Evolutionary conservation across 2,329 filamentous ascomycete genomes (phyloP).

Genomic region (Fusarium sp.): DNA sequence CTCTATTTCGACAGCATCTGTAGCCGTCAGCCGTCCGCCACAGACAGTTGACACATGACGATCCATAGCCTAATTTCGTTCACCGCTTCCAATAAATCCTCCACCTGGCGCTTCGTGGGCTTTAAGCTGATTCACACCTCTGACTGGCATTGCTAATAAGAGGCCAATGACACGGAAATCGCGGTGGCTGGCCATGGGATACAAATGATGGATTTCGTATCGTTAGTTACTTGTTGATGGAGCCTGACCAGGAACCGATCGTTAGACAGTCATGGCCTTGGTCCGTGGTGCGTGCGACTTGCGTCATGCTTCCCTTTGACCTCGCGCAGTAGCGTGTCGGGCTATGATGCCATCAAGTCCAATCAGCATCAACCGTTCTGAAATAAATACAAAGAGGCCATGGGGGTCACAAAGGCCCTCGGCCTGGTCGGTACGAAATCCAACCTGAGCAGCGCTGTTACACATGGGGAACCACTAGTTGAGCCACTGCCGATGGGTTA

Average conservation of each 20-base stretch:
- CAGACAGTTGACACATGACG: conserved; percentile 31
- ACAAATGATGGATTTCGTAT: conserved; percentile 18
- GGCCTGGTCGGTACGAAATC: conserved; percentile 18
- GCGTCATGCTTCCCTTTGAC: conserved; percentile 19
- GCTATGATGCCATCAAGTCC: conserved; percentile 4
- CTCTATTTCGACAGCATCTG: conserved; percentile 7
- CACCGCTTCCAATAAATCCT: conserved; percentile 33
- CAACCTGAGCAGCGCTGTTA: conserved; percentile 24
- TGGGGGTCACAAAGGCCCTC: conserved; percentile 5
- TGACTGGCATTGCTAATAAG: conserved; percentile 10
- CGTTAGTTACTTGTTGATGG: conserved; percentile 4
- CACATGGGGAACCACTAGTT: conserved; percentile 16
- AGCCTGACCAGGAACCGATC: conserved; percentile 21
- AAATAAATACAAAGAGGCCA: conserved; percentile 4
- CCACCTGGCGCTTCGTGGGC: conserved; percentile 7
- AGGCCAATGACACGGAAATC: conserved; percentile 11
- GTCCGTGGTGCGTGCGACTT: conserved; percentile 16
- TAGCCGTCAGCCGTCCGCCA: conserved; percentile 17
- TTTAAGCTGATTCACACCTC: conserved; percentile 22
- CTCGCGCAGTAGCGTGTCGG: conserved; percentile 19
- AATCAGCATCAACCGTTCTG: conserved; percentile 7
- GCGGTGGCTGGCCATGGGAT: conserved; percentile 14
- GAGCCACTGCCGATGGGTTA: conserved; percentile 20
- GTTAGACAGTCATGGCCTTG: conserved; percentile 11
- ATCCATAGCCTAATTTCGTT: conserved; percentile 31